Conservation (phyloP, 192 early-diverging fungal species). For the Coemansia sp. region DNA sequence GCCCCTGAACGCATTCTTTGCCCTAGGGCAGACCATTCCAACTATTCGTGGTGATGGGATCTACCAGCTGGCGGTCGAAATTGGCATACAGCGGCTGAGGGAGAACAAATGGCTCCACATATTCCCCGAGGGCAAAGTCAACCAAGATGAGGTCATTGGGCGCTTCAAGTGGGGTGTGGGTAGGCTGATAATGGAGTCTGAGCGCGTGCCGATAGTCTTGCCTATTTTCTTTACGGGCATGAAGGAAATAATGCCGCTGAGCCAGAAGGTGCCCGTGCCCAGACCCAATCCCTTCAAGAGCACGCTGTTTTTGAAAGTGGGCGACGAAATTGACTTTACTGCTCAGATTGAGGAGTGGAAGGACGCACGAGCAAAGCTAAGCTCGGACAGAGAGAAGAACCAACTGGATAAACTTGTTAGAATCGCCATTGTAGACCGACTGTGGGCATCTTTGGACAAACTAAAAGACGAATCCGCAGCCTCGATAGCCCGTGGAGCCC, state of each 20-base stretch:
- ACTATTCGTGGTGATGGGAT: conserved; percentile 81
- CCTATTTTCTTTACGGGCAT: conserved; percentile 72
- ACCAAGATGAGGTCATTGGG: conserved; percentile 51
- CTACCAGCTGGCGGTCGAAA: conserved; percentile 81
- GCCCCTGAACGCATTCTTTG: conserved; percentile 61
- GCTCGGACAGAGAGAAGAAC: conserved; percentile 12
- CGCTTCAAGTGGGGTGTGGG: conserved; percentile 86
- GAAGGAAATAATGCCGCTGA: conserved; percentile 60
- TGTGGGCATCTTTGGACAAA: conserved; percentile 20
- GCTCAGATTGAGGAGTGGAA: conserved; percentile 58
- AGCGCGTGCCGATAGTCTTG: conserved; percentile 65
- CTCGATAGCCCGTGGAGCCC: neutral
- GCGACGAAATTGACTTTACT: conserved; percentile 71
- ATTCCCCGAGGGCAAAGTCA: conserved; percentile 81
- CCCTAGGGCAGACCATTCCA: conserved; percentile 78
- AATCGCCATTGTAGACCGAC: conserved; percentile 25
- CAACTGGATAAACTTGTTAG: conserved; percentile 36
- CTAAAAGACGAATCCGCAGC: conserved; percentile 18
- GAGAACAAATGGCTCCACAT: conserved; percentile 81
- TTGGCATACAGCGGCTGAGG: conserved; percentile 66
- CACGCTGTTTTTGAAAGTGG: conserved; percentile 62
- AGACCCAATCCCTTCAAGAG: conserved; percentile 55
- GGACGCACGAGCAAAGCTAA: conserved; percentile 14
- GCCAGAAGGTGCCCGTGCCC: conserved; percentile 37
- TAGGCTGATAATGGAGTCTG: conserved; percentile 79